Evolutionary conservation across 495 filamentous ascomycete genomes (phyloP).

Genomic region (Sporormia fimetaria): DNA sequence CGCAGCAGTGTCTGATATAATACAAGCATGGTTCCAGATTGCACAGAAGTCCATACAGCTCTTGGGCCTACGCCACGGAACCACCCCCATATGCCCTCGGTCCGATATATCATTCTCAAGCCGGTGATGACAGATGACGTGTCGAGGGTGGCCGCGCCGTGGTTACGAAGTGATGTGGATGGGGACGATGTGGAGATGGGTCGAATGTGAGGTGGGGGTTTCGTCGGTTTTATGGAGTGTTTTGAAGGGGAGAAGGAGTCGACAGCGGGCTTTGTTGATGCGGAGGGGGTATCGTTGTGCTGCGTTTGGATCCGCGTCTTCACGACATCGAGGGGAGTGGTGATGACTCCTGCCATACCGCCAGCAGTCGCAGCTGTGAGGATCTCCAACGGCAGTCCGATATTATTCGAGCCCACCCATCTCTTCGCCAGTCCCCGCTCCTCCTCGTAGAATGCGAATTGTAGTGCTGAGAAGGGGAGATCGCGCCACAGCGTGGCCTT

Average conservation of each 20-base stretch:
- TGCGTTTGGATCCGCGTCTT: constrained; percentile 98
- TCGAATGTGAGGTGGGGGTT: constrained; percentile 32
- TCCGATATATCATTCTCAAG: constrained; percentile 72
- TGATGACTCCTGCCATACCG: constrained; percentile 86
- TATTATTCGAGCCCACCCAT: constrained; percentile 61
- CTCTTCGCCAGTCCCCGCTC: constrained; percentile 68
- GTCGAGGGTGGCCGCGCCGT: constrained; percentile 63
- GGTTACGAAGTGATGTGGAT: constrained; percentile 62
- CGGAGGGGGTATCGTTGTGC: constrained; percentile 35
- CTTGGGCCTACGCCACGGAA: constrained; percentile 92
- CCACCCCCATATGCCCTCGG: constrained; percentile 79
- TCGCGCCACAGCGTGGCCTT: constrained; percentile 91
- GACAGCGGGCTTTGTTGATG: constrained; percentile 4
- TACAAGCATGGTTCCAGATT: constrained; percentile 94
- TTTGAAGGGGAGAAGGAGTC: background rate
- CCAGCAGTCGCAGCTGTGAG: constrained; percentile 84
- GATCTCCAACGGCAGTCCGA: constrained; percentile 76
- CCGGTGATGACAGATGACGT: constrained; percentile 83
- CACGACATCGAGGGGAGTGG: constrained; percentile 91
- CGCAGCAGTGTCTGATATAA: constrained; percentile 82
- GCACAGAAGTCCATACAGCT: constrained; percentile 93
- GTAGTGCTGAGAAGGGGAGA: constrained; percentile 86
- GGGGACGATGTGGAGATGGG: constrained; percentile 78
- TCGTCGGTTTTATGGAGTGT: constrained; percentile 10
- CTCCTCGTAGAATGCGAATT: constrained; percentile 97